Conservation (phyloP, 2,329 filamentous ascomycete species). For the Pseudopyrenochaeta lycopersici region DNA sequence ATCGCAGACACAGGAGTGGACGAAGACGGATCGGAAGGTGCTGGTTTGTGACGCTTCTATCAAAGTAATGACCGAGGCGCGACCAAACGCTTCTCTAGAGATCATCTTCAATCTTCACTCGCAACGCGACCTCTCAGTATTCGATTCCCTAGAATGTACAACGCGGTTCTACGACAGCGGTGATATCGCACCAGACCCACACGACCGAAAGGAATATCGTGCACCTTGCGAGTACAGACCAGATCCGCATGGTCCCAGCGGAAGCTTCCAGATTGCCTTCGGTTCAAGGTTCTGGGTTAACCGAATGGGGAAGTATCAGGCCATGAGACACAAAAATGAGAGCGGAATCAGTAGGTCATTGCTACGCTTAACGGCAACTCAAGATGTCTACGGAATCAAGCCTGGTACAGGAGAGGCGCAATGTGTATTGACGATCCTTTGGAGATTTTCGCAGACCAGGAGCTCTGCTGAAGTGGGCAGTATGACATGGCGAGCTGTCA, state of each 20-base stretch:
- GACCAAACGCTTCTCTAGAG: conserved; percentile 43
- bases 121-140: conserved; percentile 40
- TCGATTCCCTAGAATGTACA: conserved; percentile 40
- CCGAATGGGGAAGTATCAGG: conserved; percentile 43
- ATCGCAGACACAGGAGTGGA: conserved; percentile 27
- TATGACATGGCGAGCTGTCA: conserved; percentile 47
- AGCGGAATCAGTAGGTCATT: conserved; percentile 43
- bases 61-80: conserved; percentile 51
- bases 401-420: conserved; percentile 32
- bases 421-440: conserved; percentile 49
- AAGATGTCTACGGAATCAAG: conserved; percentile 52
- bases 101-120: conserved; percentile 46
- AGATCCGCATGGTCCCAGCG: conserved; percentile 19
- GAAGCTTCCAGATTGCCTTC: conserved; percentile 47
- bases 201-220: conserved; percentile 31
- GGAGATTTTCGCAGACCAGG: conserved; percentile 47
- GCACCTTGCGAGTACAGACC: conserved; percentile 30
- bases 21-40: conserved; percentile 41
- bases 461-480: conserved; percentile 35
- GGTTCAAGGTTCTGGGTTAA: conserved; percentile 56
- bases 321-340: conserved; percentile 26
- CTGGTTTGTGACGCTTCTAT: conserved; percentile 54
- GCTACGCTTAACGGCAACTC: conserved; percentile 50
- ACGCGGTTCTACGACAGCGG: conserved; percentile 48
- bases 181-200: conserved; percentile 26